Percentiles rank a stretch among this genome's conserved stretches.
phyloP scores from a whole-genome alignment of 2,329 filamentous ascomycete genomes.

The Aspergillus persii region DNA sequence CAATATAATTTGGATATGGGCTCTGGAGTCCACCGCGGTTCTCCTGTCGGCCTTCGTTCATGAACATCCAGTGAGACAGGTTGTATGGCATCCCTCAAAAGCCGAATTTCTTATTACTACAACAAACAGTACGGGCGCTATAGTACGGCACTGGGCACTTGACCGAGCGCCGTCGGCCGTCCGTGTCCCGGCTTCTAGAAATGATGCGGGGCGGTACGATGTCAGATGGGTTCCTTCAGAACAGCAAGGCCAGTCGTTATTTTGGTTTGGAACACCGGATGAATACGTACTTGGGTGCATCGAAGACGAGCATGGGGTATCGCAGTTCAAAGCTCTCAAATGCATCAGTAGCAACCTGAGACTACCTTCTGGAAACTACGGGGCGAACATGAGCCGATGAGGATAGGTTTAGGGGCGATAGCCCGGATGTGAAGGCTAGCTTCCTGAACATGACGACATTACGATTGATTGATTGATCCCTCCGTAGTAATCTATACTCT shows the following conservation, averaged over 20 bases:
- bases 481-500: too few relatives aligned
- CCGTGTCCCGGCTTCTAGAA: slow-evolving; percentile 30
- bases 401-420: background rate
- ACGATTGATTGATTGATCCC: background rate
- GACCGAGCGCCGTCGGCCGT: slow-evolving; percentile 29
- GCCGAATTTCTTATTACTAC: slow-evolving; percentile 40
- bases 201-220: slow-evolving; percentile 37
- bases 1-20: slow-evolving; percentile 48
- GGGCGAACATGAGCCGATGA: slow-evolving; percentile 21
- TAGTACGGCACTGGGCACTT: slow-evolving; percentile 35
- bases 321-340: slow-evolving; percentile 29
- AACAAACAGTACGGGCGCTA: slow-evolving; percentile 31
- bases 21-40: slow-evolving; percentile 26
- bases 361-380: slow-evolving; percentile 13
- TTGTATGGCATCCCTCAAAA: slow-evolving; percentile 40
- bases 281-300: slow-evolving; percentile 35
- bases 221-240: slow-evolving; percentile 29
- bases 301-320: slow-evolving; percentile 17
- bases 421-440: background rate
- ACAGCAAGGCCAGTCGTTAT: slow-evolving; percentile 21
- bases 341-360: slow-evolving; percentile 23
- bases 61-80: slow-evolving; percentile 40
- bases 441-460: background rate
- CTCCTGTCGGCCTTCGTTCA: slow-evolving; percentile 41
- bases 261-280: slow-evolving; percentile 38